These are phyloP conservation scores for Ceratobasidium sp. DNA, from an alignment of 1,284 basidiomycete genomes.

Conservation along the genomic window DNA sequence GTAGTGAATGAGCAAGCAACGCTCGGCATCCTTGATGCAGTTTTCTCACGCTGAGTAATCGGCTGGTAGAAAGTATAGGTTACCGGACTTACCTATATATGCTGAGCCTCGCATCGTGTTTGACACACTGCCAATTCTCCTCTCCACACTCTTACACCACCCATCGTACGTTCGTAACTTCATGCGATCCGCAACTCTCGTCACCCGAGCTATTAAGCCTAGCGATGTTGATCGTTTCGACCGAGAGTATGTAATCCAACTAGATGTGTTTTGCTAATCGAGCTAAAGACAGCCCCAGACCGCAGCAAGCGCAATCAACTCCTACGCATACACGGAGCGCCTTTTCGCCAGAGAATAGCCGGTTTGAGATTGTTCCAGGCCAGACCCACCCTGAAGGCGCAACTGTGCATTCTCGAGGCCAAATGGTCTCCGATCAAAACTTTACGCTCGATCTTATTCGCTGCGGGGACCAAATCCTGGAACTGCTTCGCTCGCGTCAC, in stretches of 20 bases:
- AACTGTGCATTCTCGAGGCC: not conserved
- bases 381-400: not conserved
- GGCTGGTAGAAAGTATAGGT: too few relatives aligned
- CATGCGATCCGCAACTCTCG: not conserved
- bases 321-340: not conserved
- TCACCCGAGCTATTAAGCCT: not conserved
- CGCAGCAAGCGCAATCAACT: not conserved
- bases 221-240: not conserved
- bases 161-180: too few relatives aligned
- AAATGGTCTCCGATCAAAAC: not conserved
- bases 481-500: not conserved
- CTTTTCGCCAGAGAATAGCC: not conserved
- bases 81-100: too few relatives aligned
- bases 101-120: too few relatives aligned
- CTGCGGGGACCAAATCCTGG: not conserved
- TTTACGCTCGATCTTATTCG: not conserved
- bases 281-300: not conserved
- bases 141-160: too few relatives aligned
- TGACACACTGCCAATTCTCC: too few relatives aligned
- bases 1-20: too few relatives aligned
- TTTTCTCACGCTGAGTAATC: too few relatives aligned
- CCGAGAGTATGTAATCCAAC: not conserved
- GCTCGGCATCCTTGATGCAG: too few relatives aligned
- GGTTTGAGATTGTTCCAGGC: not conserved
- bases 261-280: too few relatives aligned